phyloP scores from a whole-genome alignment of 2,329 filamentous ascomycete species.

The Didymella pomorum region DNA sequence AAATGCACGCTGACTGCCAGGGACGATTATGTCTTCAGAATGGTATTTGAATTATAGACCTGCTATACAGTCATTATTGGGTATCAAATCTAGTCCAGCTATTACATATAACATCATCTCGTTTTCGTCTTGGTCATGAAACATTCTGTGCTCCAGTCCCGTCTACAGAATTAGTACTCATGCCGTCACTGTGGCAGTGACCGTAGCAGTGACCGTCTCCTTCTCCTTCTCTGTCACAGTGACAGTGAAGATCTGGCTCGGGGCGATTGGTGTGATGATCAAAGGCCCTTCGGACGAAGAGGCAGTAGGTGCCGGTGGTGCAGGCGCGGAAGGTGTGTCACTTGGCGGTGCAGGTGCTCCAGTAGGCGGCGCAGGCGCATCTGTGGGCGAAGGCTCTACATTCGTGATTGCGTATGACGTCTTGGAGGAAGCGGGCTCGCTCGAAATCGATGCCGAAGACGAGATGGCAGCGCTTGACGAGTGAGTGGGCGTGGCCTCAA shows the following conservation, averaged over 20 bases:
- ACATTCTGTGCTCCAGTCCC: background rate
- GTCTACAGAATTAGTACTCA: background rate
- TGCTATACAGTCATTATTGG: conserved; percentile 14
- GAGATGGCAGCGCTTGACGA: conserved; percentile 1
- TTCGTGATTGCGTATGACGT: conserved; percentile 12
- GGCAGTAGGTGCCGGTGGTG: conserved; percentile 17
- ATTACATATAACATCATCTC: conserved; percentile 8
- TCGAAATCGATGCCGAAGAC: conserved; percentile 1
- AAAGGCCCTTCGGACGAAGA: conserved; percentile 35
- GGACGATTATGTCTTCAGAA: background rate
- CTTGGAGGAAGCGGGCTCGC: conserved; percentile 1
- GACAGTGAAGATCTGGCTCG: conserved; percentile 45
- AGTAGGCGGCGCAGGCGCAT: conserved; percentile 14
- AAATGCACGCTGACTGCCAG: background rate
- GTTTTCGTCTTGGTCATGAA: background rate
- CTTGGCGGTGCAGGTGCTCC: conserved; percentile 12
- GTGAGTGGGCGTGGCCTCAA: background rate
- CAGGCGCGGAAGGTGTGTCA: conserved; percentile 4
- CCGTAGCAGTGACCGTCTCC: conserved; percentile 43
- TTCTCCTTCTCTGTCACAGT: conserved; percentile 45
- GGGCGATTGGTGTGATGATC: conserved; percentile 46
- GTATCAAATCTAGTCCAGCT: conserved; percentile 24
- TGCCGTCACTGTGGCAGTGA: conserved; percentile 24
- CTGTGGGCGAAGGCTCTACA: conserved; percentile 14
- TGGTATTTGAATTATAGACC: conserved; percentile 1